Evolutionary conservation across 192 early-diverging fungal genomes (phyloP).

Genomic region (Spizellomyces sp.): DNA sequence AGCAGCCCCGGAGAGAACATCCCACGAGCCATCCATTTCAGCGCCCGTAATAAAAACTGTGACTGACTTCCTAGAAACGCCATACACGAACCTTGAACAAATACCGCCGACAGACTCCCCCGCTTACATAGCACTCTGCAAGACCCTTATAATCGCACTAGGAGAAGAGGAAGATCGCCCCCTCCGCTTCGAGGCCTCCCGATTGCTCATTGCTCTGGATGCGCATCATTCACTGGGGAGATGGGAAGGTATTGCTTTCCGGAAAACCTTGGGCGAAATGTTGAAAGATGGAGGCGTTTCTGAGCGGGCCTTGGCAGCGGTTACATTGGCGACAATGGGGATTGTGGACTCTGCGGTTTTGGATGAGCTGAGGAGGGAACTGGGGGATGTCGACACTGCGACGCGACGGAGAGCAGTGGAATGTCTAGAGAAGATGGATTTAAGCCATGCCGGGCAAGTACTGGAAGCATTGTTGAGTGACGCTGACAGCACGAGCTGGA

Average conservation of each 20-base stretch:
- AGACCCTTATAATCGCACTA: slow-evolving; percentile 40
- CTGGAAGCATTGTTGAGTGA: slow-evolving; percentile 36
- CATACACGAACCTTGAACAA: slow-evolving; percentile 18
- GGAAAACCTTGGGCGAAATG: slow-evolving; percentile 42
- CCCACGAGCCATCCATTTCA: slow-evolving; percentile 2
- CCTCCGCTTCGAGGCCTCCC: slow-evolving; percentile 48
- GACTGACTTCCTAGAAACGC: slow-evolving; percentile 38
- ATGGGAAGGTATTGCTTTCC: slow-evolving; percentile 53
- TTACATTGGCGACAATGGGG: slow-evolving; percentile 30
- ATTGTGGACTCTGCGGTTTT: slow-evolving; percentile 39
- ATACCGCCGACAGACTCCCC: slow-evolving; percentile 18
- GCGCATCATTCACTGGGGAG: slow-evolving; percentile 34
- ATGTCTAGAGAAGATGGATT: slow-evolving; percentile 26
- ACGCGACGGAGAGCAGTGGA: slow-evolving; percentile 21
- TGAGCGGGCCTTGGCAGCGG: slow-evolving; percentile 42
- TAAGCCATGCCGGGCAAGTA: slow-evolving; percentile 33
- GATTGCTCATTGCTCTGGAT: slow-evolving; percentile 38
- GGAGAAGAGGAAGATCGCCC: slow-evolving; percentile 20
- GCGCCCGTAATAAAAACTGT: slow-evolving; percentile 4
- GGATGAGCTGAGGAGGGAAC: slow-evolving; percentile 24
- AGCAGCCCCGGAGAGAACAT: neutral
- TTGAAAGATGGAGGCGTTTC: slow-evolving; percentile 28
- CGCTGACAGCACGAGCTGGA: slow-evolving; percentile 43
- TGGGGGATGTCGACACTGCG: slow-evolving; percentile 40
- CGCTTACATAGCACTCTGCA: slow-evolving; percentile 28